phyloP scores from a whole-genome alignment of 1,284 basidiomycete genomes.

The Apiotrichum gracile region DNA sequence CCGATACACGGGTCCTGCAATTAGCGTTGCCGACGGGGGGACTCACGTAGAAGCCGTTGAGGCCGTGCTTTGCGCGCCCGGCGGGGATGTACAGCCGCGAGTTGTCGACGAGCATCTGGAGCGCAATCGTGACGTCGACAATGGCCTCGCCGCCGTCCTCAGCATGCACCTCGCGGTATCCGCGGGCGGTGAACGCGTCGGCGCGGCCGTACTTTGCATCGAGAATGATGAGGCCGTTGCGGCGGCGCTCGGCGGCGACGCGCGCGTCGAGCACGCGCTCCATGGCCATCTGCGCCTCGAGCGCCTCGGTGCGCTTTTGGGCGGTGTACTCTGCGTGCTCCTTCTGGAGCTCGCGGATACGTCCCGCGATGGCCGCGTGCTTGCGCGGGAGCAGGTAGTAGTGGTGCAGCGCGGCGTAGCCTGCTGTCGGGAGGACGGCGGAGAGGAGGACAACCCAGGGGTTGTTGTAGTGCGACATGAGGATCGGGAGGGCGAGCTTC shows the following conservation, averaged over 20 bases:
- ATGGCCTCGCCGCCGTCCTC: constrained; percentile 49
- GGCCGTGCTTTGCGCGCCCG: constrained; percentile 53
- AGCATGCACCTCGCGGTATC: constrained; percentile 45
- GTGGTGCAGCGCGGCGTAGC: constrained; percentile 55
- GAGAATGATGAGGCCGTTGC: constrained; percentile 63
- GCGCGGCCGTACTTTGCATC: constrained; percentile 62
- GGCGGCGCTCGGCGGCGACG: constrained; percentile 38
- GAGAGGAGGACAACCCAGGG: constrained; percentile 51
- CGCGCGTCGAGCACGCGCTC: constrained; percentile 37
- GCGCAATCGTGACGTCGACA: constrained; percentile 69
- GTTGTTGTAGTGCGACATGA: constrained; percentile 53
- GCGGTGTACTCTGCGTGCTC: constrained; percentile 58
- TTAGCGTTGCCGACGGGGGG: neutral
- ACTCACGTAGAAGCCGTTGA: constrained; percentile 45
- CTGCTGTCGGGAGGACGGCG: constrained; percentile 54
- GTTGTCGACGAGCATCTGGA: constrained; percentile 74
- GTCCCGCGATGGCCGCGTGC: constrained; percentile 49
- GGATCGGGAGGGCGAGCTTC: constrained; percentile 54
- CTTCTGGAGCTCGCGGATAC: constrained; percentile 53
- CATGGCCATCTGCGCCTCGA: constrained; percentile 53
- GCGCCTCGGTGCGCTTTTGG: constrained; percentile 56
- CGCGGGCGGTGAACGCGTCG: constrained; percentile 46
- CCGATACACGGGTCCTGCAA: constrained; percentile 46
- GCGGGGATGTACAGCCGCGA: constrained; percentile 74
- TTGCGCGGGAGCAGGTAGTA: constrained; percentile 57